Conservation (phyloP, 192 early-diverging fungal genomes). For the Nowakowskiella sp. region DNA sequence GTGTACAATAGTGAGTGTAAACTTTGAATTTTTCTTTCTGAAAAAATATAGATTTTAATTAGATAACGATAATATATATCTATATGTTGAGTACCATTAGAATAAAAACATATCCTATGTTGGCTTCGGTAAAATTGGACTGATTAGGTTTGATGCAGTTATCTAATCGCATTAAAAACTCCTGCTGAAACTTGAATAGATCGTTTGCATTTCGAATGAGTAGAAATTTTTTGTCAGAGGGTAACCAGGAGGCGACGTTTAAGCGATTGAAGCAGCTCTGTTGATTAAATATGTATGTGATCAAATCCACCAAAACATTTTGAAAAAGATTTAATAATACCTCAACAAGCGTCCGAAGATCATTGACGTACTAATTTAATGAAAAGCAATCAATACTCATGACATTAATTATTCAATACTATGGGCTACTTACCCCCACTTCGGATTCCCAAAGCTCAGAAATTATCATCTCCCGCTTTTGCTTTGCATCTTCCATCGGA, state of each 20-base stretch:
- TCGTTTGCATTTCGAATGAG: conserved; percentile 24
- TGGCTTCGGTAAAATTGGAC: neutral
- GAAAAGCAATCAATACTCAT: too few relatives aligned
- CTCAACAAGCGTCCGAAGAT: conserved; percentile 19
- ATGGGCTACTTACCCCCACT: too few relatives aligned
- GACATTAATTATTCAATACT: too few relatives aligned
- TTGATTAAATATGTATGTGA: neutral
- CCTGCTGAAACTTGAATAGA: conserved; percentile 24
- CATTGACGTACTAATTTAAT: conserved; percentile 21
- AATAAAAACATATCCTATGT: conserved; percentile 13
- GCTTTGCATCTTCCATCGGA: too few relatives aligned
- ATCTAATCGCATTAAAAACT: conserved; percentile 15
- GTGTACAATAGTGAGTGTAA: conserved; percentile 23
- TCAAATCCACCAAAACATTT: neutral
- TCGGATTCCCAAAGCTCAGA: too few relatives aligned
- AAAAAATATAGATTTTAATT: too few relatives aligned
- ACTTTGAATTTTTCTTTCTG: conserved; percentile 16
- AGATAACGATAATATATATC: too few relatives aligned
- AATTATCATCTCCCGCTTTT: too few relatives aligned
- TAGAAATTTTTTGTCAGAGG: conserved; percentile 19
- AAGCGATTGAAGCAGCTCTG: conserved; percentile 27
- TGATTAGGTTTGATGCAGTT: neutral
- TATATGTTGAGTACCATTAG: too few relatives aligned
- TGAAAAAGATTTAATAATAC: too few relatives aligned
- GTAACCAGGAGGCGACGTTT: conserved; percentile 22